A percentile compares a stretch with the other conserved stretches of the same genome.
Conservation (phyloP, 2,329 filamentous ascomycete species). For the Botryotinia globosa region DNA sequence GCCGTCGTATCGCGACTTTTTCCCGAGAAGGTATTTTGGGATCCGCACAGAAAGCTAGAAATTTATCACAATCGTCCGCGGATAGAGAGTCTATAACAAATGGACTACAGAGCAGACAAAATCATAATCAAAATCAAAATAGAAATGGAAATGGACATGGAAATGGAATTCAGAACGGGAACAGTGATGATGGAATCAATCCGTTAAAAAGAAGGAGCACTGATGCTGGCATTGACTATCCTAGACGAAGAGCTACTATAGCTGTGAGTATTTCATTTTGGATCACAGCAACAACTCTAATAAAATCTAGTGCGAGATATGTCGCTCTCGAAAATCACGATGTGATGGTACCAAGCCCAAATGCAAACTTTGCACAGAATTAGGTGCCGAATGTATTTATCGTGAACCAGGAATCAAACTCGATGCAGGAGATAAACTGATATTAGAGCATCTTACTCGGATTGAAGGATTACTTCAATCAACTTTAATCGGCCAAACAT, state of each 20-base stretch:
- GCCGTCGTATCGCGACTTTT: constrained; percentile 48
- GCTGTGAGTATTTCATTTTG: constrained; percentile 50
- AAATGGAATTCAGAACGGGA: constrained; percentile 18
- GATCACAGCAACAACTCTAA: constrained; percentile 23
- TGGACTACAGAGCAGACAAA: constrained; percentile 44
- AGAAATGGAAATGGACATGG: constrained; percentile 13
- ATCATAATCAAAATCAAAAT: constrained; percentile 16
- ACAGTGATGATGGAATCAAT: constrained; percentile 55
- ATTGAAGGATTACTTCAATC: constrained; percentile 79
- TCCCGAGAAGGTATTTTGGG: constrained; percentile 54
- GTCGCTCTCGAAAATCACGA: constrained; percentile 74
- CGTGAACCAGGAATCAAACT: constrained; percentile 84
- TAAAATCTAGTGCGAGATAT: constrained; percentile 67
- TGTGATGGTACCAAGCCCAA: constrained; percentile 79
- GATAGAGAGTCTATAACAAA: constrained; percentile 39
- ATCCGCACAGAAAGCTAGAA: constrained; percentile 52
- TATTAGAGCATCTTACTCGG: constrained; percentile 71
- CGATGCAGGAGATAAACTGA: constrained; percentile 82
- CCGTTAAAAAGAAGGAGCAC: constrained; percentile 61
- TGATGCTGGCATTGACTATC: constrained; percentile 61
- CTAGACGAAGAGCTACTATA: constrained; percentile 62
- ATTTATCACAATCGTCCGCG: constrained; percentile 55
- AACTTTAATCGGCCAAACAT: constrained; percentile 53
- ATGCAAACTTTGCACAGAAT: constrained; percentile 78
- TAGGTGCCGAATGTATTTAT: constrained; percentile 81